Evolutionary conservation across 306 rosid genomes (phyloP), one percentile per base, ranked within the genome.

Genomic region (Vigna radiata): DNA sequence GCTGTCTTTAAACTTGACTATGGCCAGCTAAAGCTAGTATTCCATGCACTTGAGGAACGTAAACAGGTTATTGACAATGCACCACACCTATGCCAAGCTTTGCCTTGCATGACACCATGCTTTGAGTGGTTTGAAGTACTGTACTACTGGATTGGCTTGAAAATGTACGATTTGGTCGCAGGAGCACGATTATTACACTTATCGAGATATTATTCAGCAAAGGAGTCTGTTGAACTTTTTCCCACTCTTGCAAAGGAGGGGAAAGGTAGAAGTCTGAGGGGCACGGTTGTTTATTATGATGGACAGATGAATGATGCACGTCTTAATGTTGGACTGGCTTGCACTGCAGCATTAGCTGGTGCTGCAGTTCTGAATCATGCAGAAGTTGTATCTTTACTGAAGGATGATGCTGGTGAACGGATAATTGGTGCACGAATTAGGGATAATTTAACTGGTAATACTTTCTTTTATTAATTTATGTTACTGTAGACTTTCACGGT

Each of bases 301-400:
- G 97, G 97, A 17, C 97, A 91, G 86, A 91, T 91, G 97, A 91
- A 91, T 84, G 97, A 91, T 81, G 81, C 97, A 0, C 87, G 97
- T 15, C 82, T 91, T n/a, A 91, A 91, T 87, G 91, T 89, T 79
- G 97, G 90, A 37, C 76, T 91, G 88, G 97, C 91, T 5, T 91
- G 91, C 77, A 83, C 97, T 56, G 93, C 97, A 16, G 93, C 97
- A 27, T 65, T 89, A 70, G 93, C 93, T 84, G 97, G 97, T 72
- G 97, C 97, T 0, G 91, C 88, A 0, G 95, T 91, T 82, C 89
- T 91, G 58, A 91, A 90, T 76, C 92, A 91, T 58, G 95, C 95
- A 0, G 95, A 91, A 84, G 95, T 85, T 18, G 83, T 91, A 62
- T 77, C 87, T 25, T 78, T 91, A 53, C 75, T 91, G 86, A 91